These are phyloP conservation scores for Chrysanthemum lavandulifolium DNA, from an alignment of 129 eudicot species.

Conservation along the genomic window DNA sequence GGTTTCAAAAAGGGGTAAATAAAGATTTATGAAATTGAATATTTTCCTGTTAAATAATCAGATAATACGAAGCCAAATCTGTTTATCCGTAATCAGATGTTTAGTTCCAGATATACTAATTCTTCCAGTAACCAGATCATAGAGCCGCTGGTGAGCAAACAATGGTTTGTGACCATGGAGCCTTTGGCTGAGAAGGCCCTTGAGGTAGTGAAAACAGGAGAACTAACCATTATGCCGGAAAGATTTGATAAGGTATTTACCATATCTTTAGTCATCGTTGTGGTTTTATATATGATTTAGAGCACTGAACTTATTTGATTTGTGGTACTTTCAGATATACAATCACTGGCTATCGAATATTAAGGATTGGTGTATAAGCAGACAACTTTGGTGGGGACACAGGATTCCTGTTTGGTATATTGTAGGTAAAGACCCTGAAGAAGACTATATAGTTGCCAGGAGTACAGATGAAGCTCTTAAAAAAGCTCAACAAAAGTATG, in stretches of 20 bases:
- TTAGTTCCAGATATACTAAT: conserved; percentile 2
- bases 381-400: conserved; percentile 99
- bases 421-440: conserved; percentile 80
- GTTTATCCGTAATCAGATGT: no score
- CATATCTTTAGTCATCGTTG: neutral
- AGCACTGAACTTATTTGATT: neutral
- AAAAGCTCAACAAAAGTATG: conserved; percentile 76
- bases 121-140: conserved; percentile 56
- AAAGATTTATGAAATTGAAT: no score
- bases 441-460: conserved; percentile 84
- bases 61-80: neutral
- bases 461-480: conserved; percentile 69
- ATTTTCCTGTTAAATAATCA: neutral
- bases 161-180: conserved; percentile 97
- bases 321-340: conserved; percentile 56
- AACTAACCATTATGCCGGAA: conserved; percentile 82
- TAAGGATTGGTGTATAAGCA: conserved; percentile 98
- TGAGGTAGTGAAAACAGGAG: conserved; percentile 75
- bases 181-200: conserved; percentile 95
- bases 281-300: neutral
- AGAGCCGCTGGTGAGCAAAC: conserved; percentile 93
- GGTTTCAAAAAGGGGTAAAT: neutral
- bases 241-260: conserved; percentile 85
- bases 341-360: conserved; percentile 96
- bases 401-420: conserved; percentile 99